A percentile compares a stretch with the other conserved stretches of the same genome.
Evolutionary conservation across 2,329 filamentous ascomycete species (phyloP).

Genomic region (Gremmenia infestans): DNA sequence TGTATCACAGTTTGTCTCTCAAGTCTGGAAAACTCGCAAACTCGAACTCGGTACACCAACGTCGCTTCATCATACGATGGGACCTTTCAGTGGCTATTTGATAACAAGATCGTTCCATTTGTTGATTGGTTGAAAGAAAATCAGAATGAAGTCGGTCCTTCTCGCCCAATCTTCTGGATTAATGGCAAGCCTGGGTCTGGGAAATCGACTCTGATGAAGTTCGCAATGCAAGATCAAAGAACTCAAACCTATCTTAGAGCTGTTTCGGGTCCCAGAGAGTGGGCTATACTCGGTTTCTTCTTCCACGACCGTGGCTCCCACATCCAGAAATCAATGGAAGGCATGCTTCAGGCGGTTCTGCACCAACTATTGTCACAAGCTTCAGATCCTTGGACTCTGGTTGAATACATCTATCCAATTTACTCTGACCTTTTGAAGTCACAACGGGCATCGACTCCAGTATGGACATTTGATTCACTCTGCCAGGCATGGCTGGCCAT

Average conservation of each 20-base stretch:
- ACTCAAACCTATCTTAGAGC: neutral
- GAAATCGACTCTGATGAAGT: slow-evolving; percentile 7
- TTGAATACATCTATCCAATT: neutral
- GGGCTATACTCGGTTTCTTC: neutral
- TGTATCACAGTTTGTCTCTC: neutral
- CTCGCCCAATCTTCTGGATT: slow-evolving; percentile 3
- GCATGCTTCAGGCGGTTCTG: neutral
- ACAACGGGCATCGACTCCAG: neutral
- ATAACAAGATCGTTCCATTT: neutral
- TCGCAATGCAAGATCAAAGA: neutral
- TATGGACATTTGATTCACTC: neutral
- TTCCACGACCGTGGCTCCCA: neutral
- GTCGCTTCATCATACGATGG: neutral
- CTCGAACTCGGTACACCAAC: neutral
- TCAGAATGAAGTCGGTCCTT: no score
- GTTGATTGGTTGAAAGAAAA: neutral
- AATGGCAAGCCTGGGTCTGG: neutral
- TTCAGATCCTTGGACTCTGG: neutral
- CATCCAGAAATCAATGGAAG: neutral
- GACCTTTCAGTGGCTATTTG: slow-evolving; percentile 3
- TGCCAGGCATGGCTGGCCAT: neutral
- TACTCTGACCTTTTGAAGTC: neutral
- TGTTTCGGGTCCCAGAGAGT: neutral
- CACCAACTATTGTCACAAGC: neutral
- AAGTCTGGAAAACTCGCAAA: neutral